Base-by-base conservation (phyloP, 2,329 filamentous ascomycete species). In the Sporothrix brasiliensis region DNA sequence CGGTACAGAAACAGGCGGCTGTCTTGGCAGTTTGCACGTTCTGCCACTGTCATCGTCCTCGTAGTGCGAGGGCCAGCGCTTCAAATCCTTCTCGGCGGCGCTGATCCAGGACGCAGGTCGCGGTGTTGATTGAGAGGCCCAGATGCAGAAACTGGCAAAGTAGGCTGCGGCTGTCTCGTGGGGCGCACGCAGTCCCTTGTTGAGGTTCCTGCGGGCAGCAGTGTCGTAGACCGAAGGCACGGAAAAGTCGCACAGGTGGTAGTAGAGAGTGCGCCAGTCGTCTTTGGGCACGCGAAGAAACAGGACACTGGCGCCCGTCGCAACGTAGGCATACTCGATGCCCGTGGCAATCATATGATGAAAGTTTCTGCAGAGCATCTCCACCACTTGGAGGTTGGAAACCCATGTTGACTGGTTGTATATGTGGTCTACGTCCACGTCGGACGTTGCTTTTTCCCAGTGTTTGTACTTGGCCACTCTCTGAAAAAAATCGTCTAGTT, bases 131-230 rank as follows among this genome's bases (percentile, higher is more conserved):
- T 14, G 6, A 3, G 58, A 0, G 9, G 70, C 53, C 9, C 63
- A 14, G 49, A 69, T n/a, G 66, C 68, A 66, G 34, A 73, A 52
- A 1, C 14, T 70, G 2, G 69, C n/a, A 4, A 73, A 44, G 21
- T 72, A 66, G 9, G 69, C 67, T 14, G 44, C 24, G 1, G 70
- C 71, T 4, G 71, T 73, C 7, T 66, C 19, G 1, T 30, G 63
- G 0, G 72, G 69, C 3, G 27, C 58, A 3, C 58, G 58, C 11
- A 61, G 4, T 2, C 58, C 58, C 39, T 61, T 61, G 10, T 61
- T 61, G 10, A 61, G n/a, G 2, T 11, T 47, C 41, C 14, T 44
- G 3, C 58, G 58, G 4, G 27, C n/a, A 2, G 47, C 21, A 10
- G 19, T 34, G 7, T 65, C 24, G 21, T 27, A 34, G 24, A 34